Conservation (phyloP, 2,329 filamentous ascomycete genomes). For the Tolypocladium ovalisporum region DNA sequence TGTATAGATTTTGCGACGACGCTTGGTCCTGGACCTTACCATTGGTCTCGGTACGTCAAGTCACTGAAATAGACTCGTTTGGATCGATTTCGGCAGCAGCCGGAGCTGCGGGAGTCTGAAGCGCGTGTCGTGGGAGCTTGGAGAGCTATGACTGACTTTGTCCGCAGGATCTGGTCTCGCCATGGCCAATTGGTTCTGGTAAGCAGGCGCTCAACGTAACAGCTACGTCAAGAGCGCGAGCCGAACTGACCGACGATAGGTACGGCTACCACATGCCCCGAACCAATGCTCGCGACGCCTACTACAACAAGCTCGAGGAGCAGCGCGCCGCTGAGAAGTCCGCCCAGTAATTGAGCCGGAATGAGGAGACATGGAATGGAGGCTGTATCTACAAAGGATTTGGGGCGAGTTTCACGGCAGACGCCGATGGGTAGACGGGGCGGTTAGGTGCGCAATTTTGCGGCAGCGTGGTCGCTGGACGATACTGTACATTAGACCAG, state of each 20-base stretch:
- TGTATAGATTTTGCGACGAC: constrained; percentile 47
- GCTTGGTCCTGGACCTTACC: constrained; percentile 44
- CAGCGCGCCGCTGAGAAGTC: constrained; percentile 34
- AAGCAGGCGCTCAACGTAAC: constrained; percentile 16
- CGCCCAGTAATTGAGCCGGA: constrained; percentile 8
- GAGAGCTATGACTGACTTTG: constrained; percentile 20
- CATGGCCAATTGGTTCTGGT: constrained; percentile 49
- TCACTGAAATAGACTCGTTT: constrained; percentile 5
- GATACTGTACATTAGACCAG: constrained; percentile 16
- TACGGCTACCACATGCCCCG: constrained; percentile 53
- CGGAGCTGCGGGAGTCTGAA: constrained; percentile 8
- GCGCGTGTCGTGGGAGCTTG: background rate
- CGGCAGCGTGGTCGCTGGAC: constrained; percentile 12
- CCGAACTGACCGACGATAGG: constrained; percentile 25
- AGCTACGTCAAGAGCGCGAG: background rate
- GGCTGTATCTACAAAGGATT: background rate
- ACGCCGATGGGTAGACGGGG: constrained; percentile 2
- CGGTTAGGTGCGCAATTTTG: constrained; percentile 8
- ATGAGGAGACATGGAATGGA: background rate
- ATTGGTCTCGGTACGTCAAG: constrained; percentile 43
- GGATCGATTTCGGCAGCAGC: background rate
- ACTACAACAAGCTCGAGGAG: constrained; percentile 48
- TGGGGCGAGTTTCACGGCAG: background rate
- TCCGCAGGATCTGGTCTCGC: constrained; percentile 38
- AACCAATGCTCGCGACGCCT: constrained; percentile 45